Evolutionary conservation across 257 asterid genomes (phyloP), one percentile per base, ranked within the genome.

Genomic region (Catharanthus roseus): DNA sequence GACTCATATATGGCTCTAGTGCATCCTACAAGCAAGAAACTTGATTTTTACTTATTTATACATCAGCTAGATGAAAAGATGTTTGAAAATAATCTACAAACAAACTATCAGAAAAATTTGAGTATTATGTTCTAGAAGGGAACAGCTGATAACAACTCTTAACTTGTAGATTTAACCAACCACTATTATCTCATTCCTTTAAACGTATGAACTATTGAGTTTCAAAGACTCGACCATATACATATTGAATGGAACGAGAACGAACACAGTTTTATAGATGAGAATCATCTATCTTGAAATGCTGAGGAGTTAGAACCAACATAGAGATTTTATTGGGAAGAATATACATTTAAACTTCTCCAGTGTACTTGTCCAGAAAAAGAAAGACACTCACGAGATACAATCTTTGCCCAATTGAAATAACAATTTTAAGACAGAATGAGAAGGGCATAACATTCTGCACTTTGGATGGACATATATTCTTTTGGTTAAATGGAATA

Each of bases 1-100:
- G 79, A 73, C 96, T 93, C 92, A 93, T 86, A 75, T 89, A 85
- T 65, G 98, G 98, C 70, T 93, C 98, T 68, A 93, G 82, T 53
- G 93, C 91, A 84, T 92, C 91, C 96, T 89, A 85, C 21, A 73
- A 71, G 63, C 39, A 55, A 66, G 69, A 49, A 67, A 69, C 49
- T 1, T 31, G 45, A 18, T 62, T 23, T 62, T 10, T 62, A 41
- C 34, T 53, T 73, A 54, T 9, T 44, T 33, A 23, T 6, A n/a
- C n/a, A 66, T 39, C 45, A 58, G 51, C 19, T 6, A n/a, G 72
- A 34, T 21, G 36, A 50, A 65, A 16, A 28, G 16, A 42, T 24
- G 44, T 65, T 36, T 0, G 24, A 65, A 19, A 21, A 73, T 68
- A 34, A 28, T 15, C 2, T 50, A 24, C 1, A 19, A 34, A 15